Percentiles rank a stretch among this genome's conserved stretches.
These are phyloP conservation scores for Ensete glaucum DNA, from an alignment of 176 grass and related monocot genomes.

Conservation along the genomic window DNA sequence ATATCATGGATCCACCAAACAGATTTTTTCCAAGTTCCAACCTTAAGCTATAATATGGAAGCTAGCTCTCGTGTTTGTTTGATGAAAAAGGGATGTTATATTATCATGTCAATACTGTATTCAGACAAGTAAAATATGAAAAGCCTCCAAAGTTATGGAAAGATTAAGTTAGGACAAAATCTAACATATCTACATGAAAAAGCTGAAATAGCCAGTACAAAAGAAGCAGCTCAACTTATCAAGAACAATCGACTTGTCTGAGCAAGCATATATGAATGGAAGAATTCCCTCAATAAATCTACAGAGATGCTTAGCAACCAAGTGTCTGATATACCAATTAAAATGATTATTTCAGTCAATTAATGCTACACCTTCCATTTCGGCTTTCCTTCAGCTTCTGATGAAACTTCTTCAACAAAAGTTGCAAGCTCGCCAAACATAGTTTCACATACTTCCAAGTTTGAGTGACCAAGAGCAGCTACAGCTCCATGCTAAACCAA, in stretches of 20 bases:
- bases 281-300: neutral
- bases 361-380: conserved; percentile 80
- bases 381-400: conserved; percentile 80
- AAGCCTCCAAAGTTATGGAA: neutral
- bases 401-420: conserved; percentile 88
- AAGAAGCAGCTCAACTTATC: neutral
- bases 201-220: neutral
- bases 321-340: neutral
- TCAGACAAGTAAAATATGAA: neutral
- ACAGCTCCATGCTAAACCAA: conserved; percentile 67
- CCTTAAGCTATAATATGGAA: neutral
- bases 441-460: conserved; percentile 81
- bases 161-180: neutral
- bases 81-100: neutral
- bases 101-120: neutral
- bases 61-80: neutral
- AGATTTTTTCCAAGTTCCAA: neutral
- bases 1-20: neutral
- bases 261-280: neutral
- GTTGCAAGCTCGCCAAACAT: conserved; percentile 84
- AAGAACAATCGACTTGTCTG: neutral
- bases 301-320: neutral
- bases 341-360: conserved; percentile 14
- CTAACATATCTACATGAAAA: too few species aligned
- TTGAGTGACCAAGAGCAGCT: conserved; percentile 81